phyloP scores from a whole-genome alignment of 2,329 filamentous ascomycete genomes.

The Ophiocordyceps camponoti-leonardi region DNA sequence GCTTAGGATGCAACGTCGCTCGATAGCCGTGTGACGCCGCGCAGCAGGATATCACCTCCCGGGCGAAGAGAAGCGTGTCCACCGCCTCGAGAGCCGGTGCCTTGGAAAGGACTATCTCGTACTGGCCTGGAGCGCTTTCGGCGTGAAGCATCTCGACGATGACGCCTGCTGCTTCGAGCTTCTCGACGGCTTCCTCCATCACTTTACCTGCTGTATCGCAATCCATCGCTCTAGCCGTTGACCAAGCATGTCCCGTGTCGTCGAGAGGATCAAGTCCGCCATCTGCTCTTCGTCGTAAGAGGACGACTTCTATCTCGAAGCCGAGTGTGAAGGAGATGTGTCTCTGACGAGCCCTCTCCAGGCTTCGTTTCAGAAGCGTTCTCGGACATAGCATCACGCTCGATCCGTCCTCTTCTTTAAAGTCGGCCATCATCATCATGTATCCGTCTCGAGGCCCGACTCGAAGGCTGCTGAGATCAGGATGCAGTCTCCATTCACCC shows the following conservation, averaged over 20 bases:
- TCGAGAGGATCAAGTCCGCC: too few species aligned
- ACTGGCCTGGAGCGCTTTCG: slow-evolving; percentile 58
- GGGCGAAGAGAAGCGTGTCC: slow-evolving; percentile 52
- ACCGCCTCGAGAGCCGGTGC: slow-evolving; percentile 47
- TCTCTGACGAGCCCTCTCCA: slow-evolving; percentile 31
- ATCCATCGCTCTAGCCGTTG: slow-evolving; percentile 37
- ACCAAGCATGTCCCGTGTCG: slow-evolving; percentile 56
- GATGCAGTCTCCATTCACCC: slow-evolving; percentile 49
- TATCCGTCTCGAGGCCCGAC: slow-evolving; percentile 41
- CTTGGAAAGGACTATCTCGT: slow-evolving; percentile 56
- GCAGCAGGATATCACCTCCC: slow-evolving; percentile 49
- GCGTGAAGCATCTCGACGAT: slow-evolving; percentile 57
- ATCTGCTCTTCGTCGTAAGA: slow-evolving; percentile 32
- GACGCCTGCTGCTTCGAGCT: slow-evolving; percentile 44
- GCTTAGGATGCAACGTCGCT: slow-evolving; percentile 60
- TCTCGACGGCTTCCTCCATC: slow-evolving; percentile 41
- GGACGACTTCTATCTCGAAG: slow-evolving; percentile 69
- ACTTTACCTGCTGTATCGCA: slow-evolving; percentile 37
- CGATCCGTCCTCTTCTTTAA: slow-evolving; percentile 37
- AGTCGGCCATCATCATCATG: slow-evolving; percentile 50
- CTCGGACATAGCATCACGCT: slow-evolving; percentile 45
- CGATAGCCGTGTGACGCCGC: slow-evolving; percentile 44
- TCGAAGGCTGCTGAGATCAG: slow-evolving; percentile 46
- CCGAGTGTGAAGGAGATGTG: slow-evolving; percentile 48
- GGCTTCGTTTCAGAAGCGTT: slow-evolving; percentile 36